phyloP scores from a whole-genome alignment of 495 filamentous ascomycete species.

The Bathelium albidoporum region DNA sequence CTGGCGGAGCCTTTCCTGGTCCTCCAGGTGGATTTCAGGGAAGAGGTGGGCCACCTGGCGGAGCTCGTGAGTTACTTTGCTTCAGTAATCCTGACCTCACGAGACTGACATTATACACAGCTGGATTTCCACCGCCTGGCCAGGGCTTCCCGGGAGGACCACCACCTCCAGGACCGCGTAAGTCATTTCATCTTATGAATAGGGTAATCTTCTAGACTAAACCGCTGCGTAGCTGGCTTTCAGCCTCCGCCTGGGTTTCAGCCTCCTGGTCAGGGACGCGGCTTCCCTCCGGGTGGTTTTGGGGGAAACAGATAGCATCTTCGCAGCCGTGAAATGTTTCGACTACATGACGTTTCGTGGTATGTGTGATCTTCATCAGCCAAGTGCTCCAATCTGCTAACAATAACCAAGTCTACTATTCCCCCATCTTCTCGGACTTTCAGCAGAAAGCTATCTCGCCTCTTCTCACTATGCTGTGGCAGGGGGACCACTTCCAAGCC shows the following conservation, averaged over 20 bases:
- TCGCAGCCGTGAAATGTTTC: no score
- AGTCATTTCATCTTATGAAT: background rate
- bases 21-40: slow-evolving; percentile 67
- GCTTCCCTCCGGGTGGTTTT: slow-evolving; percentile 54
- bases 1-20: slow-evolving; percentile 57
- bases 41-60: slow-evolving; percentile 55
- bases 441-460: slow-evolving; percentile 25
- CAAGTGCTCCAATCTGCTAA: background rate
- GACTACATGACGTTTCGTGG: background rate
- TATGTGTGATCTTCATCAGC: background rate
- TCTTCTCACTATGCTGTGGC: slow-evolving; percentile 36
- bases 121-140: slow-evolving; percentile 41
- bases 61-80: slow-evolving; percentile 43
- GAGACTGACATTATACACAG: slow-evolving; percentile 21
- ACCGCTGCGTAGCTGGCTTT: slow-evolving; percentile 42
- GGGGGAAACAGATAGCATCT: background rate
- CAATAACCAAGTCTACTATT: slow-evolving; percentile 4
- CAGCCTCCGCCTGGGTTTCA: slow-evolving; percentile 65
- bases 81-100: slow-evolving; percentile 1
- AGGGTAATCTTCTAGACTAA: slow-evolving; percentile 17
- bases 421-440: slow-evolving; percentile 6
- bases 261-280: slow-evolving; percentile 51
- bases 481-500: slow-evolving; percentile 34
- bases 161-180: slow-evolving; percentile 21
- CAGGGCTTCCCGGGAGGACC: slow-evolving; percentile 17